Base-by-base conservation (phyloP, 1,139 yeast species). In the Geotrichum restrictum region DNA sequence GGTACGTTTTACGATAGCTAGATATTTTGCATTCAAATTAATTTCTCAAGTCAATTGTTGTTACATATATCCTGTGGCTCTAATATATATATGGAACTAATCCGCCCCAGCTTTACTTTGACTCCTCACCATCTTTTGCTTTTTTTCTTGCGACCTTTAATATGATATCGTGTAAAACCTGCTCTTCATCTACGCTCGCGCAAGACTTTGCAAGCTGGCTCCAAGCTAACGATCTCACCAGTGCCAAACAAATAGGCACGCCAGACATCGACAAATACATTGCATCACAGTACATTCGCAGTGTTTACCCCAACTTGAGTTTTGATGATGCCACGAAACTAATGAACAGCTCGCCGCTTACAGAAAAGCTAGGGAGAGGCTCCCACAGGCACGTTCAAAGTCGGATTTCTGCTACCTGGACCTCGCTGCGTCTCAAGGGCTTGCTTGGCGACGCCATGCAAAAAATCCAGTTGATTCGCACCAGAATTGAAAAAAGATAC, bases 1-100 rank as follows among this genome's bases (percentile, higher is more conserved):
- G 51, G 11, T 52, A 52, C 44, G 29, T 52, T 24, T 29, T 52
- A n/a, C 45, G 48, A 21, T 48, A 27, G 22, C 16, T 42, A 19
- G 13, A 18, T 42, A 42, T 16, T 24, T 13, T 14, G 24, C 36
- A 42, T 11, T 10, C 22, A 42, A 42, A n/a, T 31, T 34, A n/a
- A 34, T 3, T 34, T 7, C n/a, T 34, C 37, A 7, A 34, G 14
- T 3, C 16, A 10, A 44, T 18, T 18, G 39, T 44, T 19, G 31
- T 44, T 27, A 44, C 48, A 7, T 5, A 5, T 21, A 3, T 10
- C 32, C 3, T 13, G 44, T 40, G 13, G 18, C 10, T 13, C 16
- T 7, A 40, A 13, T 13, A 33, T 33, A 13, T 4, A n/a, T 5
- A 31, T 31, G n/a, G 11, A 31, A 11, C n/a, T 31, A 31, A 31